phyloP scores from a whole-genome alignment of 257 asterid species.

The Solanum microdontum region DNA sequence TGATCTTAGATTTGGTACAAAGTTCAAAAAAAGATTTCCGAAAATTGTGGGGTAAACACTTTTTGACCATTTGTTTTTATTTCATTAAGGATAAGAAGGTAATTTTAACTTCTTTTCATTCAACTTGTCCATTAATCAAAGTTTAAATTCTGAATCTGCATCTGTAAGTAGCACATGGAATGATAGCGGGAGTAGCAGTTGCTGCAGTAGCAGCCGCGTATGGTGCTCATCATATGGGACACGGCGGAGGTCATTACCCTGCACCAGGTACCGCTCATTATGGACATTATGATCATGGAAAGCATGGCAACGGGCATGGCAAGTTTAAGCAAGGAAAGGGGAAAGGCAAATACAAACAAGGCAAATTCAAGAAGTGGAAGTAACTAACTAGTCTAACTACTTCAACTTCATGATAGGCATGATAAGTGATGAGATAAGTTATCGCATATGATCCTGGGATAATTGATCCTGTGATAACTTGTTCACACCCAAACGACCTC shows the following conservation, averaged over 20 bases:
- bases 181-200: slow-evolving; percentile 67
- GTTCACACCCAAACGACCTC: too few species aligned
- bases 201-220: slow-evolving; percentile 69
- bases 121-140: neutral
- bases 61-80: too few species aligned
- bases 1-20: neutral
- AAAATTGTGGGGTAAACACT: neutral
- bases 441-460: too few species aligned
- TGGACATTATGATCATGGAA: slow-evolving; percentile 27
- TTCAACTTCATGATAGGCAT: too few species aligned
- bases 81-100: too few species aligned
- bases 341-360: slow-evolving; percentile 30
- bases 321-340: slow-evolving; percentile 27
- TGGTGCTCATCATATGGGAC: slow-evolving; percentile 51
- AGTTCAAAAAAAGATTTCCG: too few species aligned
- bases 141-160: neutral
- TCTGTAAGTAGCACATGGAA: slow-evolving; percentile 21
- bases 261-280: slow-evolving; percentile 17
- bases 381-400: neutral
- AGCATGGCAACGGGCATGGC: slow-evolving; percentile 14
- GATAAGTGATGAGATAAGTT: too few species aligned
- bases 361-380: slow-evolving; percentile 88
- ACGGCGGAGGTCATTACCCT: slow-evolving; percentile 14
- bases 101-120: neutral
- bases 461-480: too few species aligned